These are phyloP conservation scores for Colletotrichum sp. DNA, from an alignment of 2,329 filamentous ascomycete genomes.

Conservation along the genomic window DNA sequence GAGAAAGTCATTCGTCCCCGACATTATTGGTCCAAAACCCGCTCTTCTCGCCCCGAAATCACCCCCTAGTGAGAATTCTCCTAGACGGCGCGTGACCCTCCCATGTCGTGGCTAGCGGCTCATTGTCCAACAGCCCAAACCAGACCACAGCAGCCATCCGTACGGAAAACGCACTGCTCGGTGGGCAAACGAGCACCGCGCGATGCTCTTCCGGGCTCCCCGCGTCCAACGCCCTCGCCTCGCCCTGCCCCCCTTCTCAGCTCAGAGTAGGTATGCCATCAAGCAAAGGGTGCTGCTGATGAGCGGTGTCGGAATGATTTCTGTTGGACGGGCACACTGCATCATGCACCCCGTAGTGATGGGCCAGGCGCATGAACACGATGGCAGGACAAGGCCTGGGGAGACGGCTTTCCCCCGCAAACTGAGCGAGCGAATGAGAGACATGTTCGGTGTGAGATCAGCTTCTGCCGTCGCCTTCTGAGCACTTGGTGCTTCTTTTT, in stretches of 20 bases:
- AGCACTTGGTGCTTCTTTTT: not conserved
- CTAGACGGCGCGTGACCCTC: conserved; percentile 10
- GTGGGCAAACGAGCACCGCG: not conserved
- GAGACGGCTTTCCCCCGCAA: not conserved
- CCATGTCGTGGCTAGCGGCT: not conserved
- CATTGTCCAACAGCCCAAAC: not conserved
- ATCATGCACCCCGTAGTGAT: conserved; percentile 12
- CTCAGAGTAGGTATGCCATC: not conserved
- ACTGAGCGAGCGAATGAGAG: not conserved
- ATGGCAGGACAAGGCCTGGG: not conserved
- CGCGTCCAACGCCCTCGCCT: not conserved
- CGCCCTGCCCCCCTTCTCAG: not conserved
- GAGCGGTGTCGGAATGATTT: conserved; percentile 14
- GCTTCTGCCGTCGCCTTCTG: not conserved
- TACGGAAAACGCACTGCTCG: not conserved
- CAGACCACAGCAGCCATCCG: not conserved
- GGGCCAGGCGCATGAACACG: not conserved
- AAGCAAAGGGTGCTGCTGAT: not conserved
- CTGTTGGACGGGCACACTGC: not conserved
- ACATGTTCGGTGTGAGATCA: not conserved
- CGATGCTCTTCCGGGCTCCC: not conserved
- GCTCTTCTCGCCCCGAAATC: not conserved
- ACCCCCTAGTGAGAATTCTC: not conserved
- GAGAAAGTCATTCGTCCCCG: not conserved
- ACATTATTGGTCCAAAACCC: not conserved